Evolutionary conservation across 345 rosid genomes (phyloP), one percentile per base, ranked within the genome.

Genomic region (Hibiscus trionum): DNA sequence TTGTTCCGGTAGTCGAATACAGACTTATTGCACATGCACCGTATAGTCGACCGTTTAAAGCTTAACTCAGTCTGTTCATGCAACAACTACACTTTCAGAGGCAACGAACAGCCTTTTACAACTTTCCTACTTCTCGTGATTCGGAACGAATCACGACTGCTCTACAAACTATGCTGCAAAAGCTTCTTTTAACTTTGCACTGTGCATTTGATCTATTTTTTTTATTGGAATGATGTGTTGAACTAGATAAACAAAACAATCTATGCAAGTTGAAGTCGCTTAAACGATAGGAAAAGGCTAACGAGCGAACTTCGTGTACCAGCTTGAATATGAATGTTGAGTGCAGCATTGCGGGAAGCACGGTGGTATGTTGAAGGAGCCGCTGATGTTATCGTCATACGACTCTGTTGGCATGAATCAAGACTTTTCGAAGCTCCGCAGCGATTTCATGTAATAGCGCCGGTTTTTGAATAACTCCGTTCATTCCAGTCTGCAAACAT

Each of bases 401-500:
- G 53, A 75, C 80, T 81, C 81, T 79, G 77, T 85, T 88, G 42
- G 87, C 82, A 73, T 80, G 89, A 75, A 73, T 50, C 69, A 94
- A 78, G 35, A 89, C 86, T 81, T 90, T 84, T 7, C 86, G 87
- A 14, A 95, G 88, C 87, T 91, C 97, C 12, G 27, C 73, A n/a
- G 91, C 83, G 21, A 95, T 83, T 15, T 85, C 92, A 77, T 86
- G 90, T 44, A 90, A 65, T 65, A 83, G 67, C 14, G 85, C 84
- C 0, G 99, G 99, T 78, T 95, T 92, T 75, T 84, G 79, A 57
- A 95, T 84, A 52, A 95, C 81, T 19, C 97, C 99, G 60, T 90
- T 88, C 61, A 95, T 88, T 29, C 99, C 98, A 26, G 76, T 73
- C 72, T 92, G 88, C 63, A 31, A 29, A 80, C 97, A 90, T 74